phyloP scores from a whole-genome alignment of 2,329 filamentous ascomycete species.

The Botrytis galanthina region DNA sequence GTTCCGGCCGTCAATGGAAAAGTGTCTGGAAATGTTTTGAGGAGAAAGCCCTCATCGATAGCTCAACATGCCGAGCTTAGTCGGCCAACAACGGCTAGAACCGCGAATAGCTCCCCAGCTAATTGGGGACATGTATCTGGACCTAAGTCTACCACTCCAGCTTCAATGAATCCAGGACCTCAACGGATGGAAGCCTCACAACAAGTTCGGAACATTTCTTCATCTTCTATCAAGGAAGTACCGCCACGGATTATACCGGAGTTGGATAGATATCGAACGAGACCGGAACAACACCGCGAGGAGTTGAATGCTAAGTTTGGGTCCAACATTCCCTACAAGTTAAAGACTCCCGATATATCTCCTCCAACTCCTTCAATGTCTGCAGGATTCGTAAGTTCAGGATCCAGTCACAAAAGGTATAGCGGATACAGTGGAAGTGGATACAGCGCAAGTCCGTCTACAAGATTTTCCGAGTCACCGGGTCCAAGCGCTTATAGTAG shows the following conservation, averaged over 20 bases:
- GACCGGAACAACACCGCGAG: conserved; percentile 42
- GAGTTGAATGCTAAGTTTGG: conserved; percentile 36
- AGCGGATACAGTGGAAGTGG: conserved; percentile 44
- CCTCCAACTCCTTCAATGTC: conserved; percentile 66
- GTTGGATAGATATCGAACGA: conserved; percentile 57
- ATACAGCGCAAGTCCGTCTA: conserved; percentile 70
- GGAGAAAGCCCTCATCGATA: conserved; percentile 51
- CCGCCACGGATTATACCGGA: conserved; percentile 51
- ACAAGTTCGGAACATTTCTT: conserved; percentile 32
- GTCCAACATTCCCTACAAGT: conserved; percentile 52
- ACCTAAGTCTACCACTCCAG: conserved; percentile 14
- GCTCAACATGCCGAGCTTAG: conserved; percentile 40
- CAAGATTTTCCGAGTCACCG: conserved; percentile 70
- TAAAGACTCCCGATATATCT: conserved; percentile 64
- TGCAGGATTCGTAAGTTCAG: conserved; percentile 31
- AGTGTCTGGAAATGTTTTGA: conserved; percentile 45
- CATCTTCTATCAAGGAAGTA: conserved; percentile 25
- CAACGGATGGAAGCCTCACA: conserved; percentile 36
- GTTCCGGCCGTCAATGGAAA: conserved; percentile 32
- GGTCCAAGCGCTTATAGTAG: conserved; percentile 69
- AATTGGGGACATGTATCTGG: conserved; percentile 26
- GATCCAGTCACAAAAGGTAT: conserved; percentile 43
- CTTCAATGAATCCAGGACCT: neutral
- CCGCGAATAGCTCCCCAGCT: conserved; percentile 27
- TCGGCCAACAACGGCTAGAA: conserved; percentile 30